These are phyloP conservation scores for Penicillium manginii DNA, from an alignment of 495 filamentous ascomycete species.

Conservation along the genomic window DNA sequence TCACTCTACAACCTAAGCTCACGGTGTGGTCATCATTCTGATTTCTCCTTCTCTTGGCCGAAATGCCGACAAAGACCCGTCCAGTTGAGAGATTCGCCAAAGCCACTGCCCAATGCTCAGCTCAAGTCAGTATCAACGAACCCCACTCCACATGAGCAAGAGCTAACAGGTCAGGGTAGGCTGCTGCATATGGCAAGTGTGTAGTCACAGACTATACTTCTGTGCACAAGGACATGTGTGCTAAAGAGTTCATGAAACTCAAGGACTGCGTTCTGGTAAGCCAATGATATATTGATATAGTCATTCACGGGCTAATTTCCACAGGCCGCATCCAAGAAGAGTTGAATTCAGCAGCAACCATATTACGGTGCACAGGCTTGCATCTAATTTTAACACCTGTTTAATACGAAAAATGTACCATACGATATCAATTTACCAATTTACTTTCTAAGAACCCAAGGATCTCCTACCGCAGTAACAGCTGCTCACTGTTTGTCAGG, in stretches of 20 bases:
- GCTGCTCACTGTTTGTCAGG: too few relatives aligned
- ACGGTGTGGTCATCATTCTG: too few relatives aligned
- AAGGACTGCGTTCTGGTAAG: conserved; percentile 90
- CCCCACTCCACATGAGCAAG: neutral
- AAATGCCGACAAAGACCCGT: conserved; percentile 49
- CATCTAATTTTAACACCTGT: neutral
- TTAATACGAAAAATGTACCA: too few relatives aligned
- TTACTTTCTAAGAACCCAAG: too few relatives aligned
- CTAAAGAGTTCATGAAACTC: conserved; percentile 78
- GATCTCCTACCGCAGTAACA: too few relatives aligned
- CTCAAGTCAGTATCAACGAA: conserved; percentile 63
- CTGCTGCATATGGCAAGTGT: conserved; percentile 87
- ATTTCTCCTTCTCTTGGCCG: conserved; percentile 8
- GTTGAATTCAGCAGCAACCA: conserved; percentile 14
- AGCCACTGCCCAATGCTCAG: conserved; percentile 79
- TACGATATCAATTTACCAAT: too few relatives aligned
- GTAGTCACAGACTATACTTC: conserved; percentile 89
- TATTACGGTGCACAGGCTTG: neutral
- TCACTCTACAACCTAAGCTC: conserved; percentile 2
- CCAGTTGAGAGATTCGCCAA: conserved; percentile 90
- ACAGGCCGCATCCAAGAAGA: conserved; percentile 47
- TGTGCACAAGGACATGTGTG: conserved; percentile 89
- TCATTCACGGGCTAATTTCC: neutral
- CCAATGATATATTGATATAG: neutral
- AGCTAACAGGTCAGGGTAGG: conserved; percentile 50